Evolutionary conservation across 768 basidiomycete species (phyloP), one percentile per base, ranked within the genome.

Genomic region (Tricholoma sp.): DNA sequence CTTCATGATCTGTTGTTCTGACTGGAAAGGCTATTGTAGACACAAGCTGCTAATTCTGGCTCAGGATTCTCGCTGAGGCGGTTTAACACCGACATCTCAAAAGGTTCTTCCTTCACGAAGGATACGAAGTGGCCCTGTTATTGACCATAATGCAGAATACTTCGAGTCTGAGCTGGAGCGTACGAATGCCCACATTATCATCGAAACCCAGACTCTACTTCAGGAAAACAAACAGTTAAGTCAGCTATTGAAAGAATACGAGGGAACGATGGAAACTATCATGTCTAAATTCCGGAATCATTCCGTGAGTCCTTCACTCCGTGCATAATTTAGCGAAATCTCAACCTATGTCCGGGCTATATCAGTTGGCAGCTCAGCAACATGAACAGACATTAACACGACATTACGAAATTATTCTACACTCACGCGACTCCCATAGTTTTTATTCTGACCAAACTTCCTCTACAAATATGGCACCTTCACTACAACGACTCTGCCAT

Each of bases 181-280:
- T 29, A 79, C 81, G 67, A 95, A 94, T 66, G 91, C 96, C 7
- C 87, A 90, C 61, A 82, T 93, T 41, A 83, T 98, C 47, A 86
- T 96, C 56, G 97, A 99, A 71, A 98, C 98, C 68, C 95, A 97
- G 65, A 81, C 86, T 0, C 75, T 99, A 1, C 76, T 91, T 50
- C 88, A 98, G 59, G 97, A 99, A 72, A 98, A 99, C 76, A 94
- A 91, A 69, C 96, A 98, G 66, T 80, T 98, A 31, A 88, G 87
- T 61, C 63, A 83, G 28, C 77, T 99, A 28, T 76, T 98, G 55
- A 95, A 94, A 66, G 97, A 99, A 70, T 96, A 98, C 68, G 95
- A 98, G 69, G 77, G 78, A 53, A 97, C 95, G 3, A 81, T 99
- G 77, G 95, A 98, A 64, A 94, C 86, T 29, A 91, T 98, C 67